Conservation (phyloP, 768 basidiomycete genomes). For the Termitomyces heimii region DNA sequence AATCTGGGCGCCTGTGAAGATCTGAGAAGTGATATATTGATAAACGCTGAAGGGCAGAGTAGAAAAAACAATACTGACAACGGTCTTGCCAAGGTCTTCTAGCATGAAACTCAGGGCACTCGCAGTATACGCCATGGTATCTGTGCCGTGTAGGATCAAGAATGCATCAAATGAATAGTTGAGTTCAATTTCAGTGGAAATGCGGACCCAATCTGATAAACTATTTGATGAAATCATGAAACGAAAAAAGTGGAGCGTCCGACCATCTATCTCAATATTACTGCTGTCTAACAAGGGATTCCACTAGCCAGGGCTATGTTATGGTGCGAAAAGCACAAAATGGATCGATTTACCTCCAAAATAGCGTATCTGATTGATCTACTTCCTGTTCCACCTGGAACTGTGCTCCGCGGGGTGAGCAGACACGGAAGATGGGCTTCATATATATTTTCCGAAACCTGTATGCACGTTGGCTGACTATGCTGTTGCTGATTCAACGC, state of each 20-base stretch:
- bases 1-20: slow-evolving; percentile 91
- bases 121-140: slow-evolving; percentile 87
- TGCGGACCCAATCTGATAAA: slow-evolving; percentile 76
- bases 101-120: slow-evolving; percentile 88
- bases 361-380: slow-evolving; percentile 85
- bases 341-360: slow-evolving; percentile 51
- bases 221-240: slow-evolving; percentile 1
- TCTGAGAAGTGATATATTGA: slow-evolving; percentile 34
- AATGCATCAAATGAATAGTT: slow-evolving; percentile 94
- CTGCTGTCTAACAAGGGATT: slow-evolving; percentile 83
- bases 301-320: slow-evolving; percentile 49
- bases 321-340: slow-evolving; percentile 4
- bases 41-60: background rate
- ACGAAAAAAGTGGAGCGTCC: background rate
- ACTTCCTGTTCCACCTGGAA: slow-evolving; percentile 50
- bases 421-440: slow-evolving; percentile 71
- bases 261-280: slow-evolving; percentile 80
- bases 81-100: slow-evolving; percentile 90
- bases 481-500: slow-evolving; percentile 19
- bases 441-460: slow-evolving; percentile 58
- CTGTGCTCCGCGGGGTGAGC: slow-evolving; percentile 68
- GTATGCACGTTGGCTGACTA: slow-evolving; percentile 35
- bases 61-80: slow-evolving; percentile 40
- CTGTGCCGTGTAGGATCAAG: slow-evolving; percentile 85
- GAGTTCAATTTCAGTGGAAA: slow-evolving; percentile 88